A percentile compares a stretch with the other conserved stretches of the same genome.
These are phyloP conservation scores for Stemphylium beticola DNA, from an alignment of 2,329 filamentous ascomycete species.

Conservation along the genomic window DNA sequence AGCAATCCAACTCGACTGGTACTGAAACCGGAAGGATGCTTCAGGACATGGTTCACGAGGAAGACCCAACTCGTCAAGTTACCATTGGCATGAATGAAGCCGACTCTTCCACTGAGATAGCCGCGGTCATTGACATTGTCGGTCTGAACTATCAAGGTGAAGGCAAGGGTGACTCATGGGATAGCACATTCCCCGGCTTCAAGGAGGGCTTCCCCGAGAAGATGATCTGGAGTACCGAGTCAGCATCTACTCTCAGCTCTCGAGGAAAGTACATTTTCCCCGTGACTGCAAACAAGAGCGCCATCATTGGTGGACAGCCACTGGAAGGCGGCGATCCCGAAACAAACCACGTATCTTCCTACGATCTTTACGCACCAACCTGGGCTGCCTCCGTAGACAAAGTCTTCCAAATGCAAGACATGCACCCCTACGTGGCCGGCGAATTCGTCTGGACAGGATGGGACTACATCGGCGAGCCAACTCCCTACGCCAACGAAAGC, in stretches of 20 bases:
- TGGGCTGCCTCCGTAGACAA: slow-evolving; percentile 61
- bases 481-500: slow-evolving; percentile 55
- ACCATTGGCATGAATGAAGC: slow-evolving; percentile 59
- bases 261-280: slow-evolving; percentile 62
- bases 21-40: slow-evolving; percentile 47
- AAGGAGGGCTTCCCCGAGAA: slow-evolving; percentile 56
- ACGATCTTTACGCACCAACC: slow-evolving; percentile 58
- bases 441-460: slow-evolving; percentile 62
- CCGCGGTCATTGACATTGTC: slow-evolving; percentile 55
- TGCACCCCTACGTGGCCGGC: slow-evolving; percentile 58
- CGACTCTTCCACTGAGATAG: slow-evolving; percentile 48
- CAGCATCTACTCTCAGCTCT: slow-evolving; percentile 55
- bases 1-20: slow-evolving; percentile 51
- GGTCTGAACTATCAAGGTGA: slow-evolving; percentile 64
- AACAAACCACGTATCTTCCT: slow-evolving; percentile 53
- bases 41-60: slow-evolving; percentile 52
- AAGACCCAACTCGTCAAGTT: slow-evolving; percentile 56
- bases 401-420: slow-evolving; percentile 59
- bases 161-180: slow-evolving; percentile 47
- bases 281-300: slow-evolving; percentile 50
- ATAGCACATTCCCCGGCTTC: slow-evolving; percentile 55
- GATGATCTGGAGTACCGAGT: slow-evolving; percentile 46
- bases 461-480: slow-evolving; percentile 60
- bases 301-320: slow-evolving; percentile 46
- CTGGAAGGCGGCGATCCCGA: slow-evolving; percentile 45